Evolutionary conservation across 805 yeast species (phyloP).

Genomic region (Candida maris): DNA sequence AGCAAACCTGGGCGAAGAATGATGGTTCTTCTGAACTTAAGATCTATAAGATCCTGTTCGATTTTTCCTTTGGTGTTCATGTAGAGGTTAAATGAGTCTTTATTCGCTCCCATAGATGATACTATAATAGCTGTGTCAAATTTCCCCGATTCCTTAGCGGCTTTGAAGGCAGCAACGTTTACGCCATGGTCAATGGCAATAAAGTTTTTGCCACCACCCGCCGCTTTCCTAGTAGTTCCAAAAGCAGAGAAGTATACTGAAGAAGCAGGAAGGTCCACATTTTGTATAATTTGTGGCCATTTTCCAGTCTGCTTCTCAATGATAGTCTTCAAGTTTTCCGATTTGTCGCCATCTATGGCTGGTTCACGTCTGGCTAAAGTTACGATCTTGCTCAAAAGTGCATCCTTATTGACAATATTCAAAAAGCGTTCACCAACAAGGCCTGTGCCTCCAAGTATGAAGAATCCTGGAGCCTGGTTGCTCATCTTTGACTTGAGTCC

Average conservation of each 20-base stretch:
- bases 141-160: conserved; percentile 64
- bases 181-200: conserved; percentile 70
- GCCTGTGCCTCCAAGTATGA: conserved; percentile 74
- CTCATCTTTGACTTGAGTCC: too few species aligned
- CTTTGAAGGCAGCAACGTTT: conserved; percentile 63
- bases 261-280: conserved; percentile 29
- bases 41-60: conserved; percentile 60
- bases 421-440: conserved; percentile 63
- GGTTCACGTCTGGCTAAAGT: conserved; percentile 53
- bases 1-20: conserved; percentile 76
- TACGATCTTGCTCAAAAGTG: conserved; percentile 36
- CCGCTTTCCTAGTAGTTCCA: conserved; percentile 71
- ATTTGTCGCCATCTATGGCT: conserved; percentile 12
- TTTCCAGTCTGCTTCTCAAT: conserved; percentile 43
- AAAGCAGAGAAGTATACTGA: conserved; percentile 58
- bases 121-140: conserved; percentile 65
- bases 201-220: conserved; percentile 72
- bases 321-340: conserved; percentile 30
- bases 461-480: too few species aligned
- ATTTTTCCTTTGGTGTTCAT: conserved; percentile 68
- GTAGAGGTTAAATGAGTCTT: conserved; percentile 57
- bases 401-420: conserved; percentile 37
- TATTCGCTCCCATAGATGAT: conserved; percentile 61
- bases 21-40: conserved; percentile 67
- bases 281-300: conserved; percentile 46